Percentiles rank a stretch among this genome's conserved stretches.
Evolutionary conservation across 306 rosid species (phyloP).

Genomic region (Cucumis hystrix): DNA sequence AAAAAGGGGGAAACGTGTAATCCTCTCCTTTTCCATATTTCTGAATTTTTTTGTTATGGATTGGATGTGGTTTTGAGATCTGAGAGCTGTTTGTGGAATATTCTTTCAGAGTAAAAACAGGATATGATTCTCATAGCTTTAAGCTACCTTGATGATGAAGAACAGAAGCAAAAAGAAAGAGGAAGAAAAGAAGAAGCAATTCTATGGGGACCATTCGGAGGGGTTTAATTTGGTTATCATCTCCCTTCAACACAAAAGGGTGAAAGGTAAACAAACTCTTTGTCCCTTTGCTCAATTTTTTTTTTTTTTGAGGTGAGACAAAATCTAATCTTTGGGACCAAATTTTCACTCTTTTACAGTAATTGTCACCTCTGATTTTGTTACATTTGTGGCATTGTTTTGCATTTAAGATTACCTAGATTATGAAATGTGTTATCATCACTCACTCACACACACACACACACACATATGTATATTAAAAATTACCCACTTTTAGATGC

Average conservation of each 20-base stretch:
- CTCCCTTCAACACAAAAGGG: slow-evolving; percentile 2
- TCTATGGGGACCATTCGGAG: not conserved
- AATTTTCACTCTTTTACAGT: not conserved
- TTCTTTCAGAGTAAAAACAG: slow-evolving; percentile 23
- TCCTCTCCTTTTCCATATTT: not conserved
- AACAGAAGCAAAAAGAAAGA: not conserved
- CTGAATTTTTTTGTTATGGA: not conserved
- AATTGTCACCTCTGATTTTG: not conserved
- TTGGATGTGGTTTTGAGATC: not conserved
- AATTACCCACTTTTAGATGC: not conserved
- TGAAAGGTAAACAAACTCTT: not conserved
- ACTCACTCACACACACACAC: too few species aligned
- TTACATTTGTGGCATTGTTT: not conserved
- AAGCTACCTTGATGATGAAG: not conserved
- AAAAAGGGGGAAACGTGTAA: not conserved
- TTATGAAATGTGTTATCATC: not conserved
- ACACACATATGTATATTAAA: not conserved
- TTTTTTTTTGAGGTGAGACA: not conserved
- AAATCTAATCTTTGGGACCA: not conserved
- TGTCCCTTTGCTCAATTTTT: not conserved
- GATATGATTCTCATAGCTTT: slow-evolving; percentile 21
- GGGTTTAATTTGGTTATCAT: not conserved
- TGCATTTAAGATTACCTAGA: not conserved
- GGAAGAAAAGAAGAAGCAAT: not conserved
- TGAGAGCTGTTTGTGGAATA: slow-evolving; percentile 24